Percentiles rank a stretch among this genome's conserved stretches.
phyloP scores from a whole-genome alignment of 2,329 filamentous ascomycete genomes.

The Curvularia lunata region DNA sequence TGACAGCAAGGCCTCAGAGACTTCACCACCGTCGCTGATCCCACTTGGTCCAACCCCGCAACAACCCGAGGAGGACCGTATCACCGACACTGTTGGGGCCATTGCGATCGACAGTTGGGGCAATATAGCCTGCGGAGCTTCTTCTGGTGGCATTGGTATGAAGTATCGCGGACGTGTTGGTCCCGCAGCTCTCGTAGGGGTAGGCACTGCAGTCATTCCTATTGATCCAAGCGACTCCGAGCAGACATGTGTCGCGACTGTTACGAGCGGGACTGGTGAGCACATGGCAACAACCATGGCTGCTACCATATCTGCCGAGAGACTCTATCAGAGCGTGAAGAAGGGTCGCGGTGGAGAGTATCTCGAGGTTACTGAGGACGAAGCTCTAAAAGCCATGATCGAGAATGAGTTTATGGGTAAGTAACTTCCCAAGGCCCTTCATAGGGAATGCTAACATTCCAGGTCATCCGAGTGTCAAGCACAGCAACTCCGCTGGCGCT shows the following conservation, averaged over 20 bases:
- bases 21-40: constrained; percentile 13
- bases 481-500: constrained; percentile 81
- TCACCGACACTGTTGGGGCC: constrained; percentile 94
- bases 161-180: constrained; percentile 92
- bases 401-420: constrained; percentile 85
- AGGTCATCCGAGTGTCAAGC: constrained; percentile 79
- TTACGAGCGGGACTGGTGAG: constrained; percentile 94
- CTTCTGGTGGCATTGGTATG: constrained; percentile 98
- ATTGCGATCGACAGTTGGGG: constrained; percentile 89
- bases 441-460: constrained; percentile 12
- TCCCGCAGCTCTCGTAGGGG: constrained; percentile 88
- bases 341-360: constrained; percentile 67
- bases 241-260: constrained; percentile 74
- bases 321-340: constrained; percentile 75
- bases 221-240: constrained; percentile 72
- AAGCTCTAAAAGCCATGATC: constrained; percentile 78
- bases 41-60: constrained; percentile 5
- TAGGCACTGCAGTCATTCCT: constrained; percentile 90
- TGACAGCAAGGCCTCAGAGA: constrained; percentile 16
- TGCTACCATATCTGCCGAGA: constrained; percentile 82
- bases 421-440: constrained; percentile 11
- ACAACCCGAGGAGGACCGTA: constrained; percentile 59
- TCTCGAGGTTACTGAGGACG: constrained; percentile 75
- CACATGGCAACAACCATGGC: constrained; percentile 98
- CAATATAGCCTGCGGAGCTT: constrained; percentile 91